Percentiles rank a stretch among this genome's conserved stretches.
These are phyloP conservation scores for Fusarium falciforme DNA, from an alignment of 2,329 filamentous ascomycete genomes.

Conservation along the genomic window DNA sequence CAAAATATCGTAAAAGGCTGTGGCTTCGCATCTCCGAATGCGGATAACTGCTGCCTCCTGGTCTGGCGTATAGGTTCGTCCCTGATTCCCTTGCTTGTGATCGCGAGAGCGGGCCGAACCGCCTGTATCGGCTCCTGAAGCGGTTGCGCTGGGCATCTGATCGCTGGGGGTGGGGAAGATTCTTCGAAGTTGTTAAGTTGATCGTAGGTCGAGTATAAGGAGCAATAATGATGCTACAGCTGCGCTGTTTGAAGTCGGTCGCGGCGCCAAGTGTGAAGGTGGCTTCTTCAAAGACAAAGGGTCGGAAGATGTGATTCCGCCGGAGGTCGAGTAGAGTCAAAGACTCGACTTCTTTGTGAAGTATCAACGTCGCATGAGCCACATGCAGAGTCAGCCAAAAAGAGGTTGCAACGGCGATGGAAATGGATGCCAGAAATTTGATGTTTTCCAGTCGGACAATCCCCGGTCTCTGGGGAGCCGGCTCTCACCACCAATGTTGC, in stretches of 20 bases:
- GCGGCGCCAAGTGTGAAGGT: conserved; percentile 32
- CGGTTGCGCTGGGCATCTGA: conserved; percentile 58
- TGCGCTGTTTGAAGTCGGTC: conserved; percentile 13
- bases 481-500: conserved; percentile 23
- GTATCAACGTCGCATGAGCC: conserved; percentile 20
- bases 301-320: conserved; percentile 3
- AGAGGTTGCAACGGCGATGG: conserved; percentile 23
- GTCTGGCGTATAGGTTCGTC: conserved; percentile 84
- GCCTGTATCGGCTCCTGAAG: conserved; percentile 66
- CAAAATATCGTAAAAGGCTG: conserved; percentile 96
- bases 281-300: conserved; percentile 30
- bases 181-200: background rate
- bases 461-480: conserved; percentile 23
- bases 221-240: background rate
- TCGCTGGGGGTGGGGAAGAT: conserved; percentile 3
- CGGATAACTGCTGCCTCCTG: conserved; percentile 93
- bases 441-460: conserved; percentile 36
- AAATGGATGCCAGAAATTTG: conserved; percentile 37
- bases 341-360: background rate
- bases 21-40: conserved; percentile 84
- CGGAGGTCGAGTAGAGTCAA: background rate
- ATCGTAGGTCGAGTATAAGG: conserved; percentile 8
- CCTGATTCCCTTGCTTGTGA: conserved; percentile 81
- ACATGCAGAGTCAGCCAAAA: background rate
- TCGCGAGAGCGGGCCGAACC: conserved; percentile 64